A percentile compares a stretch with the other conserved stretches of the same genome.
These are phyloP conservation scores for Mrakia frigida DNA, from an alignment of 768 basidiomycete species.

Conservation along the genomic window DNA sequence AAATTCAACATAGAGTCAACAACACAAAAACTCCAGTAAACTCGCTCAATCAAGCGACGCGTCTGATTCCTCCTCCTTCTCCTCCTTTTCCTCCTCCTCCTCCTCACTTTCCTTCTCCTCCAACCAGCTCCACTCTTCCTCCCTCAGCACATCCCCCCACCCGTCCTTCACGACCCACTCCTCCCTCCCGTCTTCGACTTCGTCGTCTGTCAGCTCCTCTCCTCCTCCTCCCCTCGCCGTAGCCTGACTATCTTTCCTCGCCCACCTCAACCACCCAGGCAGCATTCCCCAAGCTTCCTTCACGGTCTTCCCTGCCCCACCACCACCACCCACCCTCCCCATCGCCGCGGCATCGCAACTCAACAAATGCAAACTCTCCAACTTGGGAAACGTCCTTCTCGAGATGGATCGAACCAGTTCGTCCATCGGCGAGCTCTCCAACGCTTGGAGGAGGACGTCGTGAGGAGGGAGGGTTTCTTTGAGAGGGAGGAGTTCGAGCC, in stretches of 20 bases:
- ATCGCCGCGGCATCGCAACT: neutral
- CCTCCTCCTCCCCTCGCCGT: neutral
- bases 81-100: neutral
- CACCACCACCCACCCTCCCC: neutral
- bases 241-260: neutral
- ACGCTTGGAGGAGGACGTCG: neutral
- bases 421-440: slow-evolving; percentile 1
- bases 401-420: slow-evolving; percentile 11
- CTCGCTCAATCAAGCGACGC: no score
- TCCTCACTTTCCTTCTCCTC: neutral
- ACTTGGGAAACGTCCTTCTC: slow-evolving; percentile 10
- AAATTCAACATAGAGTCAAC: no score
- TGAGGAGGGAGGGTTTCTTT: slow-evolving; percentile 16
- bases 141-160: slow-evolving; percentile 10
- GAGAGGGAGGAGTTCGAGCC: slow-evolving; percentile 16
- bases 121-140: slow-evolving; percentile 16
- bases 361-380: slow-evolving; percentile 22
- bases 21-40: neutral
- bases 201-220: no score
- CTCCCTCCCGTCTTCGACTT: no score
- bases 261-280: slow-evolving; percentile 9
- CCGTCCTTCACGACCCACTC: slow-evolving; percentile 14
- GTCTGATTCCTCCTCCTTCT: neutral
- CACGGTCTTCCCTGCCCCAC: neutral
- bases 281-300: slow-evolving; percentile 14